Evolutionary conservation across 1,139 yeast genomes (phyloP).

Genomic region (Wickerhamomyces sp.): DNA sequence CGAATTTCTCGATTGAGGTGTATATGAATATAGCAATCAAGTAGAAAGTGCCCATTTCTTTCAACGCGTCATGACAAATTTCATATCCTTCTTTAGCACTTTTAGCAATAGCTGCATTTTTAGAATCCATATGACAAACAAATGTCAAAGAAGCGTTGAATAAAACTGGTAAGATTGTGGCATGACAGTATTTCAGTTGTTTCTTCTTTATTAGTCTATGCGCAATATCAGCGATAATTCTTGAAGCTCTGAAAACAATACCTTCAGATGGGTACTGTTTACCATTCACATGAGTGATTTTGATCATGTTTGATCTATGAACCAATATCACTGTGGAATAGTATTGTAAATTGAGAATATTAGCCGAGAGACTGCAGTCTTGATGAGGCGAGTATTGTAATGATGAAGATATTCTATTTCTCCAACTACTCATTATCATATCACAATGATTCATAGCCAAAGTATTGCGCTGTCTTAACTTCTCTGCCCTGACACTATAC

Average conservation of each 20-base stretch:
- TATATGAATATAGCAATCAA: slow-evolving; percentile 28
- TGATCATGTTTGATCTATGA: slow-evolving; percentile 61
- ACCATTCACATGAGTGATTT: slow-evolving; percentile 20
- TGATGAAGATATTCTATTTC: slow-evolving; percentile 61
- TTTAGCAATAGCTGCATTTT: slow-evolving; percentile 50
- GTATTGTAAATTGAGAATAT: slow-evolving; percentile 65
- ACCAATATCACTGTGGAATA: slow-evolving; percentile 68
- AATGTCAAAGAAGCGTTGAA: slow-evolving; percentile 72
- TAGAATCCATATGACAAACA: slow-evolving; percentile 67
- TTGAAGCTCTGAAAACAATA: slow-evolving; percentile 80
- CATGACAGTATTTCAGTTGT: slow-evolving; percentile 51
- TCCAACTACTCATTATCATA: slow-evolving; percentile 78
- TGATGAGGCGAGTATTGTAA: slow-evolving; percentile 55
- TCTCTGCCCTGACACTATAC: slow-evolving; percentile 66
- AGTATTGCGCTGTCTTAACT: slow-evolving; percentile 46
- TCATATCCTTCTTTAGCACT: slow-evolving; percentile 57
- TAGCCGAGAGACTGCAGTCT: slow-evolving; percentile 57
- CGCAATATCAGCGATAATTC: slow-evolving; percentile 67
- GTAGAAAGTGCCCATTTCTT: slow-evolving; percentile 46
- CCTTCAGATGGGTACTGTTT: slow-evolving; percentile 54
- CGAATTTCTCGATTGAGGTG: slow-evolving; percentile 18
- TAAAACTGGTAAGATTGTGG: slow-evolving; percentile 47
- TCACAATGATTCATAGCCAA: slow-evolving; percentile 60
- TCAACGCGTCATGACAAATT: slow-evolving; percentile 44
- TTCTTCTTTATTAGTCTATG: slow-evolving; percentile 53